Evolutionary conservation across 768 basidiomycete genomes (phyloP).

Genomic region (Rhizopogon sp.): DNA sequence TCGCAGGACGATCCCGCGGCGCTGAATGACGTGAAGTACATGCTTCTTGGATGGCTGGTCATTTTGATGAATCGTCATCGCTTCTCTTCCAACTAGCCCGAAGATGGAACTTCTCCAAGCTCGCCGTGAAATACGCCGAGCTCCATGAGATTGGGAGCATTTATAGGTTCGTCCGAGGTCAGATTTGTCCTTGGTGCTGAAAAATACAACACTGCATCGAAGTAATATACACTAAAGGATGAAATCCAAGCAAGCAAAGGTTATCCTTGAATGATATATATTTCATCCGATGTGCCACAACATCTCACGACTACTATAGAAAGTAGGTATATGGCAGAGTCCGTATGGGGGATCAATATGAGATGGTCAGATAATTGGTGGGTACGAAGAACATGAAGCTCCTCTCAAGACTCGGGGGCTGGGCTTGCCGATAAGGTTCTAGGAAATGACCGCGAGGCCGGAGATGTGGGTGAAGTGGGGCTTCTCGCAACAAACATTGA

Average conservation of each 20-base stretch:
- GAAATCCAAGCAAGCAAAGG: not conserved
- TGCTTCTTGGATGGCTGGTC: slow-evolving; percentile 51
- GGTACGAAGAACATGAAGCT: not conserved
- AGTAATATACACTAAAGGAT: not conserved
- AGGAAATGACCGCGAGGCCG: not conserved
- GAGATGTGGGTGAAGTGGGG: not conserved
- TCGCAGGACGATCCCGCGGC: slow-evolving; percentile 73
- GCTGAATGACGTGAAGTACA: slow-evolving; percentile 89
- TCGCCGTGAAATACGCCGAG: no score
- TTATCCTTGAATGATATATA: not conserved
- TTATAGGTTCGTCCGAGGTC: slow-evolving; percentile 18
- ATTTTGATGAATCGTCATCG: no score
- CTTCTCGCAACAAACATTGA: not conserved
- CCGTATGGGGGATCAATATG: not conserved
- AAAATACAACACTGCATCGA: not conserved
- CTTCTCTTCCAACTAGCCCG: no score
- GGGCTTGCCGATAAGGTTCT: not conserved
- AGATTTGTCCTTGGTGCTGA: not conserved
- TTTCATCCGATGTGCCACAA: not conserved
- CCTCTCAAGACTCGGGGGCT: not conserved
- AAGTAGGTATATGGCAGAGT: not conserved
- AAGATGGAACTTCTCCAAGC: no score
- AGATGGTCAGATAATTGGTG: not conserved
- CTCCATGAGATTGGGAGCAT: no score
- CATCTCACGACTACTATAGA: not conserved